Base-by-base conservation (phyloP, 129 eudicot genomes). In the Helichrysum umbraculigerum region DNA sequence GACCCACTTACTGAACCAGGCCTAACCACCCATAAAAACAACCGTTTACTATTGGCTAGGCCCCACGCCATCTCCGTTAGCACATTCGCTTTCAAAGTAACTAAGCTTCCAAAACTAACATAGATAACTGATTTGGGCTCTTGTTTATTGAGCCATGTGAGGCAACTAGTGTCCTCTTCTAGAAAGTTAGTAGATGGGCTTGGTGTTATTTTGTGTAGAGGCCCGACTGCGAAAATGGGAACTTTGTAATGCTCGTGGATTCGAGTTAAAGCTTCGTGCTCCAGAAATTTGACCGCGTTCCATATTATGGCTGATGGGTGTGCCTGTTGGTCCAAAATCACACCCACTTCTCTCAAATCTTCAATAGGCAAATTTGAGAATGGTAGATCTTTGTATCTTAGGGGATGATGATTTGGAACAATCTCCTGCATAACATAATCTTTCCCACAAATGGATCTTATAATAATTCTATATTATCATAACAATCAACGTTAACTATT, bases 21-120 rank as follows among this genome's bases (percentile, higher is more conserved):
- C 73, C 91, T 78, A 61, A 87, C 39, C 15, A 73, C 91, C 91
- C 91, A 87, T 41, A 87, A 44, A 69, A 87, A 89, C 7, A 73
- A 86, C 9, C 75, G 85, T 20, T 68, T 44, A 64, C 91, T 85
- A 16, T 87, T 68, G 17, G 86, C 89, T 16, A 88, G 32, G 30
- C 90, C 90, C 78, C 80, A 83, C 6, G 93, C 93, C 65, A 79
- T 86, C 78, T 88, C 88, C 8, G 44, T 17, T 28, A 86, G 54
- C 56, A 81, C 82, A 62, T 79, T 73, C n/a, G 71, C 54, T 1
- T 82, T 83, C 25, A 86, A 64, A 1, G 66, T 67, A 6, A 74
- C 82, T 73, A 80, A 20, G 81, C 95, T 89, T 39, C 91, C 89
- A n/a, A 89, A 72, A 79, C 96, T 83, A 68, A 87, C 73, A 28